A percentile compares a stretch with the other conserved stretches of the same genome.
Evolutionary conservation across 768 basidiomycete genomes (phyloP).

Genomic region (Boletus eberwhitei): DNA sequence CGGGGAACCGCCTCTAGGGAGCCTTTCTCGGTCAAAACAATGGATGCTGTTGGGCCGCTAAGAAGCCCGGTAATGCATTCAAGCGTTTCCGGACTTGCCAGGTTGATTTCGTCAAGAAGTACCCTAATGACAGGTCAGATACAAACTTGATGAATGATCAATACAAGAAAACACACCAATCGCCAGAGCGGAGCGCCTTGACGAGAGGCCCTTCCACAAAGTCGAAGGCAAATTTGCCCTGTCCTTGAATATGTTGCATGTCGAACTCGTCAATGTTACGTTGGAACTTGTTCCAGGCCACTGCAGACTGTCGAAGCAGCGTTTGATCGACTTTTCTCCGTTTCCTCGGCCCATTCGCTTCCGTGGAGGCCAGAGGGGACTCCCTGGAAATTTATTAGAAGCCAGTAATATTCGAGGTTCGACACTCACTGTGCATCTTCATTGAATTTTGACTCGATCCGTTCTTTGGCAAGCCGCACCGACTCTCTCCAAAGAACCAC

Average conservation of each 20-base stretch:
- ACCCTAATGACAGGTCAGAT: slow-evolving; percentile 52
- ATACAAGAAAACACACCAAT: slow-evolving; percentile 64
- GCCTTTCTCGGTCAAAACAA: slow-evolving; percentile 91
- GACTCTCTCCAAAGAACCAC: slow-evolving; percentile 84
- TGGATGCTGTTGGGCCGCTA: slow-evolving; percentile 80
- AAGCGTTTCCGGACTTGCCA: slow-evolving; percentile 90
- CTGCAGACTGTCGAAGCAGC: slow-evolving; percentile 42
- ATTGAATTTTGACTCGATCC: slow-evolving; percentile 41
- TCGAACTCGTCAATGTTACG: slow-evolving; percentile 76
- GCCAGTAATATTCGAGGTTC: background rate
- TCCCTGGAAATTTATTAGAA: slow-evolving; percentile 10
- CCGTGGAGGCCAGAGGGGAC: slow-evolving; percentile 28
- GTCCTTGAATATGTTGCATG: slow-evolving; percentile 80
- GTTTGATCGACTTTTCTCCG: slow-evolving; percentile 58
- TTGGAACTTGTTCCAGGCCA: slow-evolving; percentile 66
- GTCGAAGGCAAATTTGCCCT: slow-evolving; percentile 87
- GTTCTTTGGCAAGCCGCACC: slow-evolving; percentile 61
- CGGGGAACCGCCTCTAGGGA: slow-evolving; percentile 85
- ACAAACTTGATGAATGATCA: background rate
- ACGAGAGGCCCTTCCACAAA: slow-evolving; percentile 97
- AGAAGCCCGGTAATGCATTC: slow-evolving; percentile 90
- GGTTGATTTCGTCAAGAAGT: slow-evolving; percentile 92
- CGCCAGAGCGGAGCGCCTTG: slow-evolving; percentile 79
- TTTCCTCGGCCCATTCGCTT: slow-evolving; percentile 57
- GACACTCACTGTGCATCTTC: slow-evolving; percentile 29